Base-by-base conservation (phyloP, 2,329 filamentous ascomycete species). In the Neonectria sp. region DNA sequence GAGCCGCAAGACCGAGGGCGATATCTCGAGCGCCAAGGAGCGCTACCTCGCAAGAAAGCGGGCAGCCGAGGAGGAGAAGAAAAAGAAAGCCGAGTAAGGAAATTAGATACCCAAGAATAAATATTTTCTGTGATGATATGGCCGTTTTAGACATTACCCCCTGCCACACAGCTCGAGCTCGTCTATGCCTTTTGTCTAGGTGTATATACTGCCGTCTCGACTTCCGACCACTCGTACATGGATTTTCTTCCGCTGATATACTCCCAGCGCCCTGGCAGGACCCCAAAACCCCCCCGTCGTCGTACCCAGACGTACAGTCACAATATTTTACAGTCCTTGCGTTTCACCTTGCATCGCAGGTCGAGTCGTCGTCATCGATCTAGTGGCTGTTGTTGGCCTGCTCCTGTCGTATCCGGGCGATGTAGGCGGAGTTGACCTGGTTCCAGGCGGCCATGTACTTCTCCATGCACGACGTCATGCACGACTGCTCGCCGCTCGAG, bases 371-470 rank as follows among this genome's bases (percentile, higher is more conserved):
- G 53, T 63, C 13, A 40, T 62, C 33, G 43, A 13, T 60, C 63
- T 65, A 74, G 52, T 69, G 60, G 15, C 65, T 66, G 65, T 79
- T 81, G 63, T 79, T 81, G 63, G 71, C 75, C 62, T 83, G 83
- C 83, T 91, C 90, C 71, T 86, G 85, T 80, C 91, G 89, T 81
- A 90, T 81, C 73, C 89, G 86, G 69, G 82, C 81, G 76, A 94
- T 88, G 79, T 94, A 94, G 46, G 90, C 86, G 55, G 86, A 81
- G 83, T 91, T 92, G 76, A 93, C 90, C 70, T 88, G 84, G 82
- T 95, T 95, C 93, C 93, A 95, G 12, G 92, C 88, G 35, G 86
- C 83, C 86, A 95, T 93, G 86, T 95, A 95, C 82, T 95, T 95
- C 76, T 95, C 92, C 89, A 95, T 93, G 85, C 93, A 95, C 68